These are phyloP conservation scores for Cyberlindnera japonica DNA, from an alignment of 805 yeast species.

Conservation along the genomic window DNA sequence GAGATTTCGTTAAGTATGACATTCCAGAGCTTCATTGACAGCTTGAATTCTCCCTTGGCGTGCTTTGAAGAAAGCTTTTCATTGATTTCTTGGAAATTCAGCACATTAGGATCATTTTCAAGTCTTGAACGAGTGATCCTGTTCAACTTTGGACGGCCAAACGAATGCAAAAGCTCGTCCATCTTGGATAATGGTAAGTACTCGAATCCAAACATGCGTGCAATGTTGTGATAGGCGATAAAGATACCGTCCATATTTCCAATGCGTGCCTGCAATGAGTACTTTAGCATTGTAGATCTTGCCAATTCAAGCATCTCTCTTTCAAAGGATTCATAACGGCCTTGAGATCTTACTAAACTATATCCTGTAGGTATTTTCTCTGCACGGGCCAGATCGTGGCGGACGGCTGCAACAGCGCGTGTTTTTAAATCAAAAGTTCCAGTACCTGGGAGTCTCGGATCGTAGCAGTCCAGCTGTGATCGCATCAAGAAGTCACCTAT, in stretches of 20 bases:
- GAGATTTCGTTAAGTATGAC: slow-evolving; percentile 39
- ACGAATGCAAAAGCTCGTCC: slow-evolving; percentile 58
- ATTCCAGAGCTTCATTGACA: slow-evolving; percentile 53
- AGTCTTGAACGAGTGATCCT: slow-evolving; percentile 1
- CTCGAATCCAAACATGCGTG: slow-evolving; percentile 82
- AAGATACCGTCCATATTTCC: slow-evolving; percentile 98
- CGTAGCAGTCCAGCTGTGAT: slow-evolving; percentile 86
- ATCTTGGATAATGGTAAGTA: slow-evolving; percentile 73
- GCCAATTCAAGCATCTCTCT: slow-evolving; percentile 75
- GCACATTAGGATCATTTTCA: slow-evolving; percentile 12
- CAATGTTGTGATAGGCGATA: slow-evolving; percentile 84
- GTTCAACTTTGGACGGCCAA: slow-evolving; percentile 24
- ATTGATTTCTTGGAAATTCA: slow-evolving; percentile 8
- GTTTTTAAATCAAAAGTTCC: slow-evolving; percentile 93
- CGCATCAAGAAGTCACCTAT: slow-evolving; percentile 72
- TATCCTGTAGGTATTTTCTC: slow-evolving; percentile 50
- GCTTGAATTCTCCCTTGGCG: slow-evolving; percentile 66
- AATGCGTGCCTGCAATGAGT: slow-evolving; percentile 85
- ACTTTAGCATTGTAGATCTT: slow-evolving; percentile 74
- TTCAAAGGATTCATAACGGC: slow-evolving; percentile 75
- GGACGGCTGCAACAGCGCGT: slow-evolving; percentile 81
- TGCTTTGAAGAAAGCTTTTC: slow-evolving; percentile 31
- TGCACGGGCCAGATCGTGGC: slow-evolving; percentile 64
- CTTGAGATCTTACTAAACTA: slow-evolving; percentile 57
- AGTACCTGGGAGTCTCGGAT: slow-evolving; percentile 74